phyloP scores from a whole-genome alignment of 192 early-diverging fungal genomes.

The Podila horticola region DNA sequence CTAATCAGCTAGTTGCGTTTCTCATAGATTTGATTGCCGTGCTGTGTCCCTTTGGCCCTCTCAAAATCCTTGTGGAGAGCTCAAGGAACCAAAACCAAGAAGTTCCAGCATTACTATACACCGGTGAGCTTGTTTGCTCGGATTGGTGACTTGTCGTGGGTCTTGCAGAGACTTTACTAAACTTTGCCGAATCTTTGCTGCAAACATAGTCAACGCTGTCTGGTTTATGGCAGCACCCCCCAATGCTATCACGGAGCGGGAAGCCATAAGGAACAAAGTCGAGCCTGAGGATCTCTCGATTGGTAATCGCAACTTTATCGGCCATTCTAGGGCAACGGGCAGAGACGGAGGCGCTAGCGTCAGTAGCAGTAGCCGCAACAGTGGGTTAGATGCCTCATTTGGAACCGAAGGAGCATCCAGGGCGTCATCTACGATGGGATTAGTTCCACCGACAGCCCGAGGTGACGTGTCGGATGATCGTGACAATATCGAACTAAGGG shows the following conservation, averaged over 20 bases:
- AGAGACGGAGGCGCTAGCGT: constrained; percentile 23
- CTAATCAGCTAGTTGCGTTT: neutral
- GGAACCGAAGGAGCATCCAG: constrained; percentile 2
- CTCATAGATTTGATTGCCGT: constrained; percentile 86
- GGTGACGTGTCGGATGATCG: neutral
- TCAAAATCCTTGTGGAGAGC: constrained; percentile 82
- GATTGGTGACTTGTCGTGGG: too few species aligned
- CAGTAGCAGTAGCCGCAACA: constrained; percentile 33
- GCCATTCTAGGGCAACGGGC: constrained; percentile 22
- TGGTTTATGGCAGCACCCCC: constrained; percentile 81
- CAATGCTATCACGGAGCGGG: constrained; percentile 37
- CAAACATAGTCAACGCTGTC: constrained; percentile 59
- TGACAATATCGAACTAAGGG: constrained; percentile 28
- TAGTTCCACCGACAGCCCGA: constrained; percentile 10
- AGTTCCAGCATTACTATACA: constrained; percentile 82
- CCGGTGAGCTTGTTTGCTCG: constrained; percentile 21
- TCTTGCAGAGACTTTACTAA: too few species aligned
- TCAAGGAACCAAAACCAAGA: constrained; percentile 77
- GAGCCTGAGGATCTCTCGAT: constrained; percentile 1
- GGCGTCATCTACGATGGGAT: constrained; percentile 21
- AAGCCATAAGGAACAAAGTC: constrained; percentile 4
- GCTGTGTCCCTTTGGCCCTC: constrained; percentile 89
- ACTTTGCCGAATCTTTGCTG: neutral
- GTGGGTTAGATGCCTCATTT: constrained; percentile 20
- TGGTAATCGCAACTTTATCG: neutral